Evolutionary conservation across 2,329 filamentous ascomycete species (phyloP), one percentile per base, ranked within the genome.

Genomic region (Purpureocillium lavendulum): DNA sequence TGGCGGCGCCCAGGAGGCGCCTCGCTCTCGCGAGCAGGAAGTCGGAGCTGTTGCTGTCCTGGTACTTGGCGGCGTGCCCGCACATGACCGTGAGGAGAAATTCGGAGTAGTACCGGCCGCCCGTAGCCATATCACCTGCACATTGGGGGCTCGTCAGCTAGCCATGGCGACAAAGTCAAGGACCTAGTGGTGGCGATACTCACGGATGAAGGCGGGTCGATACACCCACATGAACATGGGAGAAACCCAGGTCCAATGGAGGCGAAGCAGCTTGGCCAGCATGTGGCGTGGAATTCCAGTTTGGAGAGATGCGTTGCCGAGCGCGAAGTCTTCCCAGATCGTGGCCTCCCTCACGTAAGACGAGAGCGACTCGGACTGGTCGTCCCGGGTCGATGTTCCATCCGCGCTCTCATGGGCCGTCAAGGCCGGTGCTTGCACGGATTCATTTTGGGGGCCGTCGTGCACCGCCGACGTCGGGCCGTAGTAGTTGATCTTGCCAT

Each of bases 211-310:
- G 3, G 53, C 51, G 2, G 53, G 53, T 7, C 52, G 45, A 39
- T 56, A 55, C 12, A 56, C 49, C 45, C 52, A 55, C 40, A 51
- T 54, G 40, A 55, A 56, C 46, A 53, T 51, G 15, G 52, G 53
- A 24, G 44, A 37, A n/a, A 51, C 42, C 50, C 50, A 53, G 12
- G 43, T 44, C 49, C 50, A 51, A 40, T 51, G 45, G 14, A 49
- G 49, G 50, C n/a, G 21, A 26, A 53, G 42, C 10, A 50, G 44
- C 34, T 40, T 41, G 29, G 50, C 39, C 18, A 54, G 37, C 14
- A 48, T 36, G 3, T 36, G 29, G 4, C 42, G 33, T 13, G 51
- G 48, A 9, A 52, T 47, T 17, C 46, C 47, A 9, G 41, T 51
- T 39, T 51, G 45, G 5, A 47, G n/a, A 7, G 51, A 40, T 1